Evolutionary conservation across 2,329 filamentous ascomycete species (phyloP), one percentile per base, ranked within the genome.

Genomic region (Xylaria sp.): DNA sequence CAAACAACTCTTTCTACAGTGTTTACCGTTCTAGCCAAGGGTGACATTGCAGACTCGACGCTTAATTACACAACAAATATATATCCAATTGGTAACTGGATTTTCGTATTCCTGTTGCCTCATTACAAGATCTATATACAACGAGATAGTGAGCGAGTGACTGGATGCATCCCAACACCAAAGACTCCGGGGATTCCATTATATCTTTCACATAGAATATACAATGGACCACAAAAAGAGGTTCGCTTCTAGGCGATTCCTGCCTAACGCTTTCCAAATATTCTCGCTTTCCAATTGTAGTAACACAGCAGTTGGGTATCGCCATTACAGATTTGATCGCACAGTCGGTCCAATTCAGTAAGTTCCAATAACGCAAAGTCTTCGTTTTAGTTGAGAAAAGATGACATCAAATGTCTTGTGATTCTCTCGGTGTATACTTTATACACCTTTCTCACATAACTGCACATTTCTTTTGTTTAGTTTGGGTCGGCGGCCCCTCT

Each of bases 401-500:
- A 12, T 28, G 3, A 58, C 20, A 58, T 1, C 48, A 23, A 54
- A 63, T 1, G 9, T 46, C 18, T 31, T n/a, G n/a, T 61, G 12
- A 28, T 39, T 54, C 34, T 10, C 10, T 50, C 28, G n/a, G 41
- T 23, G 18, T 52, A 37, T 39, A 37, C 39, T 55, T 18, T 51
- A 23, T 37, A 41, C 28, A 23, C 13, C 20, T 37, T n/a, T 12
- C 20, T 82, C 77, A 89, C 87, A 89, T 89, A 58, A 89, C 78
- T 25, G 80, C 71, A 73, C 87, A 89, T 74, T 85, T 88, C 75
- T 80, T 84, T 18, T 84, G 81, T 71, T 76, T 80, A 18, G 70
- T 57, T 51, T 78, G 78, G 31, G 79, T 76, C 48, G 76, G 77
- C 12, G 75, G 72, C 9, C 71, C 58, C 66, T 71, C 70, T 28